Conservation (phyloP, 2,329 filamentous ascomycete genomes). For the Beauveria asiatica region DNA sequence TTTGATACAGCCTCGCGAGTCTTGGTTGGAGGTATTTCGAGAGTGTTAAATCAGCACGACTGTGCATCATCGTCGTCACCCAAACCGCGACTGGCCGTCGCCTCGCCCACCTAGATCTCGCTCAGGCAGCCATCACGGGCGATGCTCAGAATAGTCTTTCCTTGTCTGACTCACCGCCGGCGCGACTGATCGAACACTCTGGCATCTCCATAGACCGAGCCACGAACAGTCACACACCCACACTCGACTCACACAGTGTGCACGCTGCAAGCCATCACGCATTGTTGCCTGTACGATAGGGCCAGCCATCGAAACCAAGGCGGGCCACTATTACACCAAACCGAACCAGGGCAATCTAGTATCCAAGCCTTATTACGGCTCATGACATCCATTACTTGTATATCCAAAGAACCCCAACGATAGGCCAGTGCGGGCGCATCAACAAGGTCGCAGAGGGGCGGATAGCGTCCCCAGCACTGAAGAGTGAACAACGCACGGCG, state of each 20-base stretch:
- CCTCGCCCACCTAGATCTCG: neutral
- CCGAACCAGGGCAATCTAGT: neutral
- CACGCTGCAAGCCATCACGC: slow-evolving; percentile 2
- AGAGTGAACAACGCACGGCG: neutral
- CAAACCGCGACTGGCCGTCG: neutral
- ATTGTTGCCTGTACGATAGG: neutral
- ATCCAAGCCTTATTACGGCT: neutral
- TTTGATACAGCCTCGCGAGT: neutral
- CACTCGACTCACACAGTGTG: slow-evolving; percentile 5
- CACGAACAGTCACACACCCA: neutral
- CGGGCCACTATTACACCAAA: neutral
- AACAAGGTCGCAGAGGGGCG: neutral
- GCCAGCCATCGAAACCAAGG: neutral
- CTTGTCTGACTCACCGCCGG: slow-evolving; percentile 11
- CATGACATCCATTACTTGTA: neutral
- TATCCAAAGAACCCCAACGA: neutral
- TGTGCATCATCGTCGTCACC: neutral
- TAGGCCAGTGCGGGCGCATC: slow-evolving; percentile 4
- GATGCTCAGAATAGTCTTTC: neutral
- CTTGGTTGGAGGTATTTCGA: neutral
- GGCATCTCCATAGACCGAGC: neutral
- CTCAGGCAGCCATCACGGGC: neutral
- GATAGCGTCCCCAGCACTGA: neutral
- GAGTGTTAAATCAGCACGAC: neutral
- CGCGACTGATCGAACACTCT: neutral